Evolutionary conservation across 2,329 filamentous ascomycete species (phyloP).

Genomic region (Sclerotinia glacialis): DNA sequence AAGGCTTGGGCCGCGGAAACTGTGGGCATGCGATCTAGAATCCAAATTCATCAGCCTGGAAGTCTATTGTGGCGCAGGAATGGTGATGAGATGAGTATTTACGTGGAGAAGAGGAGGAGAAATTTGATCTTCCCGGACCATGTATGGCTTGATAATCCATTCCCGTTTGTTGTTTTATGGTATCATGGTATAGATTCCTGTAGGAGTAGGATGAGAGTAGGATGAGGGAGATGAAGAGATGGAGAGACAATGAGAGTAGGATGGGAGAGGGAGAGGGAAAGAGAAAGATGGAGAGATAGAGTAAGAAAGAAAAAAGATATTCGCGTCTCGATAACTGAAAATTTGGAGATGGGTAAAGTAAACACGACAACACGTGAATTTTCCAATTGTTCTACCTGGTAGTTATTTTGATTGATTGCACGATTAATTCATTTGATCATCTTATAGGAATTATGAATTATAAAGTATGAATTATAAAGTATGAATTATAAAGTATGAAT

Average conservation of each 20-base stretch:
- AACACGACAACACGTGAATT: not conserved
- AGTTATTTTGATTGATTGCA: no score
- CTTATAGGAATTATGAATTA: no score
- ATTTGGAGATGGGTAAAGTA: not conserved
- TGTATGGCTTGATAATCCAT: slow-evolving; percentile 62
- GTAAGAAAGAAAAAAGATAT: not conserved
- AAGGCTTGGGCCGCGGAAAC: slow-evolving; percentile 73
- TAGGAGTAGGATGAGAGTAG: no score
- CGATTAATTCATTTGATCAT: no score
- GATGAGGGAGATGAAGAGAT: not conserved
- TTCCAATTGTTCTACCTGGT: not conserved
- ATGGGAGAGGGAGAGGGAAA: no score
- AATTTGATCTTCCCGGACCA: slow-evolving; percentile 59
- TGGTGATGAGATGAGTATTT: slow-evolving; percentile 16
- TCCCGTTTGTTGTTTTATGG: not conserved
- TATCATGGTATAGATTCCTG: slow-evolving; percentile 4
- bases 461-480: no score
- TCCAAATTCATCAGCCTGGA: slow-evolving; percentile 20
- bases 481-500: no score
- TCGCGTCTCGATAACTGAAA: not conserved
- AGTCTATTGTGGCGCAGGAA: not conserved
- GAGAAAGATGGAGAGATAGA: no score
- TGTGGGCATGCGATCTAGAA: slow-evolving; percentile 69
- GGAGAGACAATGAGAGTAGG: no score
- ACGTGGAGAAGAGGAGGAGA: slow-evolving; percentile 42